These are phyloP conservation scores for Schizochytrium sp. DNA, from an alignment of 108 stramenopile species.

Conservation along the genomic window DNA sequence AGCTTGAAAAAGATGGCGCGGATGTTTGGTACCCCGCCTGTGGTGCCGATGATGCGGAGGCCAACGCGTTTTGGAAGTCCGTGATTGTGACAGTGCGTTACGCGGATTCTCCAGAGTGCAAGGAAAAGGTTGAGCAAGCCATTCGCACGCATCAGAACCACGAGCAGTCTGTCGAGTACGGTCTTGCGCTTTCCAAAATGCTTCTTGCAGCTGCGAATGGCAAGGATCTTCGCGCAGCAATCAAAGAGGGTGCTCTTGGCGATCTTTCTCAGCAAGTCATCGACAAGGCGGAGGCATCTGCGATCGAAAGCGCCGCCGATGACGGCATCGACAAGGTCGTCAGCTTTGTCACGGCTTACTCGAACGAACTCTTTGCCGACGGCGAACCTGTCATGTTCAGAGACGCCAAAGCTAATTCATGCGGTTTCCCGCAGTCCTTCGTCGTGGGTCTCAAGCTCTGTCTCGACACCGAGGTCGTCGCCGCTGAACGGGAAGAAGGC, in stretches of 20 bases:
- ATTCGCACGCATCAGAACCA: slow-evolving; percentile 8
- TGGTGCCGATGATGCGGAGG: slow-evolving; percentile 1
- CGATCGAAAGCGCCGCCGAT: neutral
- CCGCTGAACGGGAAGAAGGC: neutral
- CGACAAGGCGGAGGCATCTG: neutral
- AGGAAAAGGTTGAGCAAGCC: neutral
- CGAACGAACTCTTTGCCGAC: neutral
- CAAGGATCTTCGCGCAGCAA: neutral
- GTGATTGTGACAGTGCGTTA: neutral
- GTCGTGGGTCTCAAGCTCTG: neutral
- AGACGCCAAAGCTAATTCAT: neutral
- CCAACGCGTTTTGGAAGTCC: slow-evolving; percentile 1
- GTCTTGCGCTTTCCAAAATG: neutral
- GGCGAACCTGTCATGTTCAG: neutral
- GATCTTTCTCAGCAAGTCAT: neutral
- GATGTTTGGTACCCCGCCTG: neutral
- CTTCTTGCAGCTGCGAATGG: neutral
- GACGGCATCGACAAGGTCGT: neutral
- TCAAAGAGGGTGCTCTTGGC: neutral
- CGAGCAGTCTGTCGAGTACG: neutral
- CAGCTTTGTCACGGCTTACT: neutral
- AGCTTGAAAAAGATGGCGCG: neutral
- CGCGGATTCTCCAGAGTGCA: neutral
- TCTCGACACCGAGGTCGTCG: neutral
- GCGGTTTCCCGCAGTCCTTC: neutral